Conservation (phyloP, 106 monocot species). For the Phalaenopsis equestris region DNA sequence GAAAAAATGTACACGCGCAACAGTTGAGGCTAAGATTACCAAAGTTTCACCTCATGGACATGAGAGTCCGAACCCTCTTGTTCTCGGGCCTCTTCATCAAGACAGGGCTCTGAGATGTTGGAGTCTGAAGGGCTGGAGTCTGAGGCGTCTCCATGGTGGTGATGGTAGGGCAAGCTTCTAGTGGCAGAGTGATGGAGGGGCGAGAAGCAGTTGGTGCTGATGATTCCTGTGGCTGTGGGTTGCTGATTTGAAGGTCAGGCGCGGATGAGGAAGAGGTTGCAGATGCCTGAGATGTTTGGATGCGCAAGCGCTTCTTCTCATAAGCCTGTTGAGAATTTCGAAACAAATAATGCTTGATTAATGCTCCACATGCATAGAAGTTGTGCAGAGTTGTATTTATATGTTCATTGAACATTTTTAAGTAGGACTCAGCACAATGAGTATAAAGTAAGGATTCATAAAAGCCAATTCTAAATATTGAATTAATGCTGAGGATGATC, state of each 20-base stretch:
- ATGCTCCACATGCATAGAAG: too few relatives aligned
- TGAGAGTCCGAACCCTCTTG: constrained; percentile 26
- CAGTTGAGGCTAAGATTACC: constrained; percentile 6
- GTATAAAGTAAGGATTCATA: too few relatives aligned
- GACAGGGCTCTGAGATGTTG: neutral
- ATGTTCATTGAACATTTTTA: too few relatives aligned
- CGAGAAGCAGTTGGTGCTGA: neutral
- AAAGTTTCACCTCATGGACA: constrained; percentile 53
- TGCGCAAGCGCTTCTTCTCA: constrained; percentile 2
- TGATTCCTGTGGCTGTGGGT: neutral
- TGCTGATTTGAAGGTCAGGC: neutral
- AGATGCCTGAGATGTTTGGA: neutral
- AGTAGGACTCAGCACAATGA: neutral
- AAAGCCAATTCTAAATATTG: too few relatives aligned
- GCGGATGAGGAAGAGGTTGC: neutral
- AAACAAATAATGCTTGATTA: neutral
- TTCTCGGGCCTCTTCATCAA: constrained; percentile 14
- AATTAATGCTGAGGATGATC: too few relatives aligned
- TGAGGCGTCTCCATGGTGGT: neutral
- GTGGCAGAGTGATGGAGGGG: neutral
- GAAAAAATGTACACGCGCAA: neutral
- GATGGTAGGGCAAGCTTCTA: neutral
- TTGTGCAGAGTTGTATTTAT: too few relatives aligned
- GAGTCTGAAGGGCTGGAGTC: neutral
- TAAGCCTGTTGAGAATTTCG: neutral